These are phyloP conservation scores for Xylaria sp. DNA, from an alignment of 2,329 filamentous ascomycete species.

Conservation along the genomic window DNA sequence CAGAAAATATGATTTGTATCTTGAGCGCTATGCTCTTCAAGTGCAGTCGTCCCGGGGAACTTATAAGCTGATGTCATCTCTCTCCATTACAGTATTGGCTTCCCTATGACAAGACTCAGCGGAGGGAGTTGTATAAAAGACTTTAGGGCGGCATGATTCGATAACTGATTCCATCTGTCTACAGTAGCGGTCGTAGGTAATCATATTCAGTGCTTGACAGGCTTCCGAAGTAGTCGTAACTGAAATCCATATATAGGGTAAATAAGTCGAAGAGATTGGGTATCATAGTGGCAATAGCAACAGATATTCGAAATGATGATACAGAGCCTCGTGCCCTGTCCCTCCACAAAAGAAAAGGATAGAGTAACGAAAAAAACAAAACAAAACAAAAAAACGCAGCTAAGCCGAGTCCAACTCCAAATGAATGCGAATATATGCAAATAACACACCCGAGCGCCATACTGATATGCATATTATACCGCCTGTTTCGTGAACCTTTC, in stretches of 20 bases:
- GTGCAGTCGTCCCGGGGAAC: no score
- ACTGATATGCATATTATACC: background rate
- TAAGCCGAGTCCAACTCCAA: background rate
- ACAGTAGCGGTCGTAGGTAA: background rate
- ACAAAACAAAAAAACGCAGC: background rate
- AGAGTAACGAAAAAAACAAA: background rate
- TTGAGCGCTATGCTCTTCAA: no score
- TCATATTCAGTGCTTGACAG: background rate
- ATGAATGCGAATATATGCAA: no score
- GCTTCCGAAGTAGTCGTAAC: background rate
- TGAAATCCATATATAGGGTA: background rate
- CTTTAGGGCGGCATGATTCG: conserved; percentile 24
- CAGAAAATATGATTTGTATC: no score
- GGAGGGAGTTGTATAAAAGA: no score
- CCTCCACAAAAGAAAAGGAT: background rate
- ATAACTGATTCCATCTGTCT: background rate
- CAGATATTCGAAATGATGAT: background rate
- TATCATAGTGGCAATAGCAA: conserved; percentile 5
- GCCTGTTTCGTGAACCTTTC: background rate
- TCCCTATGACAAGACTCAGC: no score
- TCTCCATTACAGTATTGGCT: no score
- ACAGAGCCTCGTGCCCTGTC: background rate
- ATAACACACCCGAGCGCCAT: background rate
- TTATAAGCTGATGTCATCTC: no score
- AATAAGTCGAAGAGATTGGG: background rate